A percentile compares a stretch with the other conserved stretches of the same genome.
Evolutionary conservation across 2,329 filamentous ascomycete genomes (phyloP).

Genomic region (Aspergillus novofumigatus): DNA sequence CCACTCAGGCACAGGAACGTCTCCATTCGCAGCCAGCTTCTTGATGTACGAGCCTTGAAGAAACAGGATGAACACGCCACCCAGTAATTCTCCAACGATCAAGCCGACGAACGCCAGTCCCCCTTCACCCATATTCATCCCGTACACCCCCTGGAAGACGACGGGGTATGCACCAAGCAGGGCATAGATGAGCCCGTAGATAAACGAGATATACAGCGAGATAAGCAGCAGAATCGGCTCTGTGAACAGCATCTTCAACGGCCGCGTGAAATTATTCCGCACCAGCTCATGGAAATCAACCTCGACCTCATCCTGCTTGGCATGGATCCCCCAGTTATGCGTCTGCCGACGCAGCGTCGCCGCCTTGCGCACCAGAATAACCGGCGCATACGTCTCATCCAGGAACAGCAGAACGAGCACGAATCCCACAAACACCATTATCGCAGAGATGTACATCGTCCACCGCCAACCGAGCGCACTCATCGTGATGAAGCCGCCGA

Average conservation of each 20-base stretch:
- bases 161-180: constrained; percentile 30
- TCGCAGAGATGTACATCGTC: constrained; percentile 49
- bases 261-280: constrained; percentile 46
- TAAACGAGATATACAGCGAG: constrained; percentile 31
- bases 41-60: constrained; percentile 26
- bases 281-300: constrained; percentile 48
- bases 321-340: constrained; percentile 58
- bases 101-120: constrained; percentile 29
- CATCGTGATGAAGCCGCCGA: constrained; percentile 50
- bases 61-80: constrained; percentile 26
- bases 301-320: constrained; percentile 51
- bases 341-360: constrained; percentile 50
- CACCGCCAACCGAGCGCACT: constrained; percentile 49
- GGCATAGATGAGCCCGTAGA: constrained; percentile 32
- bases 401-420: constrained; percentile 40
- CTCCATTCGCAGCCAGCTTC: constrained; percentile 28
- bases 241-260: constrained; percentile 36
- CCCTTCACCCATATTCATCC: constrained; percentile 28
- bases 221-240: constrained; percentile 38
- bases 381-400: constrained; percentile 53
- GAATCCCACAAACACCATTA: constrained; percentile 51
- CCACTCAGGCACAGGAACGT: constrained; percentile 32
- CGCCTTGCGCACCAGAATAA: constrained; percentile 36
- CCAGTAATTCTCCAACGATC: constrained; percentile 30
- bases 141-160: constrained; percentile 28